A percentile compares a stretch with the other conserved stretches of the same genome.
Conservation (phyloP, 2,329 filamentous ascomycete species). For the Pezicula neosporulosa region DNA sequence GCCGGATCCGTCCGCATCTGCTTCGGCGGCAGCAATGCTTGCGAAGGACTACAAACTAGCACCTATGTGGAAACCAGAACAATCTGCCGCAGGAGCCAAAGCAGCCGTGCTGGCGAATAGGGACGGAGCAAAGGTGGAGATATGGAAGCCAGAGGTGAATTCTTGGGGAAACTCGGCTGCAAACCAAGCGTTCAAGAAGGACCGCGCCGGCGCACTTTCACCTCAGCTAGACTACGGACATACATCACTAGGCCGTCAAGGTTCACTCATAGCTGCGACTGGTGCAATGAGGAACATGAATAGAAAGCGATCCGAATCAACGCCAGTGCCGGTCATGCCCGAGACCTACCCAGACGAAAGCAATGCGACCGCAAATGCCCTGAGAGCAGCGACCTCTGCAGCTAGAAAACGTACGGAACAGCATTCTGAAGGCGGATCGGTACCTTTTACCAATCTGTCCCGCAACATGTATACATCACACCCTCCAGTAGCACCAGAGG, state of each 20-base stretch:
- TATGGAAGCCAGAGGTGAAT: conserved; percentile 44
- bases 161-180: conserved; percentile 63
- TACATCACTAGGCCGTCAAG: conserved; percentile 50
- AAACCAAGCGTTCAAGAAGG: conserved; percentile 59
- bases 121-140: conserved; percentile 46
- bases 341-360: conserved; percentile 51
- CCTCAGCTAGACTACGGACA: conserved; percentile 42
- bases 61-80: conserved; percentile 58
- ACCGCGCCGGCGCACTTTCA: conserved; percentile 33
- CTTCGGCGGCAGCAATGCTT: conserved; percentile 54
- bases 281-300: conserved; percentile 62
- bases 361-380: conserved; percentile 62
- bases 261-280: conserved; percentile 71
- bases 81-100: conserved; percentile 65
- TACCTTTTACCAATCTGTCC: conserved; percentile 64
- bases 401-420: conserved; percentile 11
- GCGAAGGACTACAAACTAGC: conserved; percentile 54
- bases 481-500: conserved; percentile 68
- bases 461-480: conserved; percentile 75
- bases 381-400: conserved; percentile 70
- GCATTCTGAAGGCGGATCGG: conserved; percentile 55
- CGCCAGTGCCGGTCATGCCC: conserved; percentile 36
- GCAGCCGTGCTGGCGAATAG: conserved; percentile 67
- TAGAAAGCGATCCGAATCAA: conserved; percentile 59
- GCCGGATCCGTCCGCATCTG: conserved; percentile 56